Base-by-base conservation (phyloP, 2,329 filamentous ascomycete genomes). In the Fusarium pseudoanthophilum region DNA sequence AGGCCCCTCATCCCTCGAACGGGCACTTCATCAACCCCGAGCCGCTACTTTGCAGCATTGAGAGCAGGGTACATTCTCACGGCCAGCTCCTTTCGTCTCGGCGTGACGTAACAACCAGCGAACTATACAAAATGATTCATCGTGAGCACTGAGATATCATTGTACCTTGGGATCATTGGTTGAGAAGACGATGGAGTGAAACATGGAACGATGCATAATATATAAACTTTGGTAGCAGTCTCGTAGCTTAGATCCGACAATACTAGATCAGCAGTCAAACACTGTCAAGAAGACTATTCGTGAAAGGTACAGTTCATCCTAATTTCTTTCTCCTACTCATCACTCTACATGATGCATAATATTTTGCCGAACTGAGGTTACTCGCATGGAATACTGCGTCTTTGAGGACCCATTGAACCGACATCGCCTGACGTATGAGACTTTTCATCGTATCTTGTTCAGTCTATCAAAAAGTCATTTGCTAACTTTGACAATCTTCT, bases 341-440 rank as follows among this genome's bases (percentile, higher is more conserved):
- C 11, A 26, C 16, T 53, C 21, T 18, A 16, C 7, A 58, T 69
- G 67, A 69, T 69, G 67, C 13, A 69, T 10, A 69, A 39, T n/a
- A 70, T 69, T 69, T 69, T 69, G 67, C 67, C 66, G 67, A 69
- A 43, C 67, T 49, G 67, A 69, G 37, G 32, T 60, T 64, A 48
- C 36, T 65, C 51, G 40, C 65, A 69, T 32, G n/a, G 4, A 46
- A 43, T 15, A 34, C 40, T 69, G 65, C 28, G 65, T n/a, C 52
- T 59, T 32, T 69, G 67, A 69, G 40, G 67, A 70, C 66, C 40
- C n/a, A 53, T 48, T 53, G 20, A 69, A 39, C 66, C 52, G 66
- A 69, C 66, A 70, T 69, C 66, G 66, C 66, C 67, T 69, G 67
- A 69, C 6, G 34, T 10, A 21, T 8, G 16, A 62, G 15, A 4